Conservation (phyloP, 345 rosid species). For the Boechera retrofracta region DNA sequence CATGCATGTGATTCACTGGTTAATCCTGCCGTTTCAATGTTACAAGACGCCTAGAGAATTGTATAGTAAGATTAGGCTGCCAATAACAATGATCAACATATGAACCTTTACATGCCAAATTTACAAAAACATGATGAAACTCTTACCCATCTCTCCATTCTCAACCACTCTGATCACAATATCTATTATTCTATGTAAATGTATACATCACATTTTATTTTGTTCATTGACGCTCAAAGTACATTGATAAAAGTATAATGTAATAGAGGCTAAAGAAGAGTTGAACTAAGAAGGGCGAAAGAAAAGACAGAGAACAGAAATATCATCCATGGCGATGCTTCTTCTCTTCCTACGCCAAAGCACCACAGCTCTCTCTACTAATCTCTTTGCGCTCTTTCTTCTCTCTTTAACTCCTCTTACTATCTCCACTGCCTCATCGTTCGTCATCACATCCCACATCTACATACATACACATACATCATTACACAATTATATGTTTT, state of each 20-base stretch:
- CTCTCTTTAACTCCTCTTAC: slow-evolving; percentile 59
- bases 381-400: slow-evolving; percentile 66
- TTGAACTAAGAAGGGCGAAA: slow-evolving; percentile 46
- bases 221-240: slow-evolving; percentile 20
- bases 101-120: slow-evolving; percentile 77
- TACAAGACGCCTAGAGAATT: slow-evolving; percentile 62
- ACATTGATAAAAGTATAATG: slow-evolving; percentile 15
- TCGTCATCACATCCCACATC: slow-evolving; percentile 91
- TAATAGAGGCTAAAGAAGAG: slow-evolving; percentile 12
- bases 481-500: neutral
- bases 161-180: neutral
- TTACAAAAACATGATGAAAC: slow-evolving; percentile 78
- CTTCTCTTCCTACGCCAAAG: slow-evolving; percentile 78
- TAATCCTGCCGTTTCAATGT: neutral
- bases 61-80: slow-evolving; percentile 51
- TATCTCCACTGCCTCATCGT: slow-evolving; percentile 77
- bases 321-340: slow-evolving; percentile 81
- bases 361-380: slow-evolving; percentile 68
- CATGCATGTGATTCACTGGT: neutral
- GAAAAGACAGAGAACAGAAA: slow-evolving; percentile 87
- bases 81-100: slow-evolving; percentile 51
- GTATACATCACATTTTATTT: slow-evolving; percentile 7
- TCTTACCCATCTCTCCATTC: slow-evolving; percentile 54
- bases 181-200: slow-evolving; percentile 11
- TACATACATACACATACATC: slow-evolving; percentile 31